These are phyloP conservation scores for Trichopus zeylanicus DNA, from an alignment of 116 monocot genomes.

Conservation along the genomic window DNA sequence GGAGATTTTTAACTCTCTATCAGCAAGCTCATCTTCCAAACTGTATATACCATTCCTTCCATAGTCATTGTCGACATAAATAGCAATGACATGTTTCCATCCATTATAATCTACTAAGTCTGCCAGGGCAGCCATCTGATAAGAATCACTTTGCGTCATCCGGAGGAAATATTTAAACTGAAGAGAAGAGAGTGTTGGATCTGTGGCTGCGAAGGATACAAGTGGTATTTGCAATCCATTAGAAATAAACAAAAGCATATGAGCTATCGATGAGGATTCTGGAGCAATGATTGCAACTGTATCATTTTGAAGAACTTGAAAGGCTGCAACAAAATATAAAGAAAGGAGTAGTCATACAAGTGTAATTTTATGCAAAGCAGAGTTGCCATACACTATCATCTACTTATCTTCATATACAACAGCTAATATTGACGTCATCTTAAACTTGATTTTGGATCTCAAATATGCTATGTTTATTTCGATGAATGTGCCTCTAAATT, in stretches of 20 bases:
- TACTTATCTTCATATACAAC: too few relatives aligned
- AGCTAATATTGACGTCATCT: too few relatives aligned
- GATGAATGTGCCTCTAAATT: too few relatives aligned
- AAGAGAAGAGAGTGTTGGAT: slow-evolving; percentile 45
- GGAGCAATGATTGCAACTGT: slow-evolving; percentile 49
- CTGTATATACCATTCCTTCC: slow-evolving; percentile 43
- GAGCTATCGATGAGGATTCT: slow-evolving; percentile 44
- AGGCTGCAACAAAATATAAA: slow-evolving; percentile 14
- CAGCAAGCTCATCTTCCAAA: slow-evolving; percentile 37
- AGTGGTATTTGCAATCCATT: slow-evolving; percentile 43
- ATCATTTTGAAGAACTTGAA: slow-evolving; percentile 31
- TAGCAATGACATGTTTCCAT: slow-evolving; percentile 44
- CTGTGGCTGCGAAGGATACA: slow-evolving; percentile 48
- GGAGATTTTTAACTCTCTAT: slow-evolving; percentile 28
- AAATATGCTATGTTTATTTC: too few relatives aligned
- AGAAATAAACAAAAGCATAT: slow-evolving; percentile 36
- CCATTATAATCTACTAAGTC: slow-evolving; percentile 36
- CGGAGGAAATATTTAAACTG: slow-evolving; percentile 49
- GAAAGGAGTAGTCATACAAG: slow-evolving; percentile 1
- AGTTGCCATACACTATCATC: too few relatives aligned
- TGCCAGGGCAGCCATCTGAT: slow-evolving; percentile 56
- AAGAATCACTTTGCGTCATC: slow-evolving; percentile 36
- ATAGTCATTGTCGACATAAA: slow-evolving; percentile 50
- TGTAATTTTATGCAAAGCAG: too few relatives aligned
- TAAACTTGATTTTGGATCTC: too few relatives aligned